Base-by-base conservation (phyloP, 1,284 basidiomycete genomes). In the Takashimella koratensis region DNA sequence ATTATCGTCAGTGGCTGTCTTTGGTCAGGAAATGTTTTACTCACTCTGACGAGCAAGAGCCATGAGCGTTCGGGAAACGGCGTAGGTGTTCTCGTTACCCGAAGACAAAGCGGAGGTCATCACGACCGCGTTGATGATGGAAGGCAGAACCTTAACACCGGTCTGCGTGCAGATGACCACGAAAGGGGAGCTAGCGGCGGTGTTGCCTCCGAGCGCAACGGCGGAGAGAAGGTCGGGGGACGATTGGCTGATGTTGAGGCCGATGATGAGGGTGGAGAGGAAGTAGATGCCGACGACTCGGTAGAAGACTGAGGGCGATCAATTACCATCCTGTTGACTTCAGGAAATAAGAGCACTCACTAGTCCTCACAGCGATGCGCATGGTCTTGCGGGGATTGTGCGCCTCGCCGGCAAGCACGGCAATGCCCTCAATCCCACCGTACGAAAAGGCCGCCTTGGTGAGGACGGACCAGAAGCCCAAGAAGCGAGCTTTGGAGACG, bases 181-280 rank as follows among this genome's bases (percentile, higher is more conserved):
- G 71, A 90, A 91, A 0, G 88, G 89, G 11, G 86, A 88, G 3
- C 82, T 82, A 3, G 83, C 82, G 43, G 88, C 88, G 26, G 82
- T 86, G 16, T 82, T 62, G 43, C 61, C 80, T 49, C 68, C 69
- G 45, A 87, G 76, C 56, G 81, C 74, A 21, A 92, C 81, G 19
- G 80, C 71, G 0, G 74, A 64, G 26, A 81, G 70, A 10, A 54
- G 53, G 65, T 66, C 20, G 73, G 78, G 53, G 22, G 60, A 78
- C 79, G 45, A 19, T 45, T 54, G 53, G 19, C n/a, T 20, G 21
- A 90, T 80, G 47, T 54, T 55, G 41, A 56, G 56, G 19, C 57
- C 53, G 41, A 54, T 58, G 42, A 54, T 51, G 21, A 54, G 53
- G 41, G 49, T 52, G 2, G 44, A 24, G 6, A 54, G 40, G 3